Percentiles rank a stretch among this genome's conserved stretches.
phyloP scores from a whole-genome alignment of 1,284 basidiomycete species.

The Pseudozyma thailandica region DNA sequence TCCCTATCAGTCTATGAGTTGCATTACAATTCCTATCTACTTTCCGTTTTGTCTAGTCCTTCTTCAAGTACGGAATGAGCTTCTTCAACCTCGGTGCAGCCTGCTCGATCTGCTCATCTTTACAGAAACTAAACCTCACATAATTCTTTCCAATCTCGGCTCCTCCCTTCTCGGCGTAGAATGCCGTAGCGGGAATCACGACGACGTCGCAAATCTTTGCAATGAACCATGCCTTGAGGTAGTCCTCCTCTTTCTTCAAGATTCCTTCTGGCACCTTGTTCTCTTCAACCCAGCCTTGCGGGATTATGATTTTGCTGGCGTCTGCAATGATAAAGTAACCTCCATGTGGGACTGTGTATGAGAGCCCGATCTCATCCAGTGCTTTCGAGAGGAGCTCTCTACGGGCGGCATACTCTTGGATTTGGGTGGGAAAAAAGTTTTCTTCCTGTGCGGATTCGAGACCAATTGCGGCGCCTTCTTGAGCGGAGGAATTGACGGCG shows the following conservation, averaged over 20 bases:
- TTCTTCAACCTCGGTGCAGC: constrained; percentile 54
- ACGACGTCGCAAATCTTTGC: constrained; percentile 66
- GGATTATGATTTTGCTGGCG: constrained; percentile 81
- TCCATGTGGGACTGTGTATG: constrained; percentile 72
- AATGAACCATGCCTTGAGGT: constrained; percentile 74
- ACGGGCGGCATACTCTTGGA: constrained; percentile 82
- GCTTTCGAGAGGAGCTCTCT: constrained; percentile 78
- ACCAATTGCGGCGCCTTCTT: constrained; percentile 72
- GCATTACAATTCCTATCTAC: neutral
- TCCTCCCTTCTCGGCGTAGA: constrained; percentile 54
- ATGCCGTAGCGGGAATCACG: constrained; percentile 64
- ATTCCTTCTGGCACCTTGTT: constrained; percentile 80
- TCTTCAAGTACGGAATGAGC: constrained; percentile 35
- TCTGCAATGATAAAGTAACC: constrained; percentile 73
- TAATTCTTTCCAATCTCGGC: constrained; percentile 51
- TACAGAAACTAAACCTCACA: constrained; percentile 65
- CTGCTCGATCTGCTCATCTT: constrained; percentile 59
- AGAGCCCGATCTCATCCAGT: constrained; percentile 86
- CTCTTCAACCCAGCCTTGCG: constrained; percentile 85
- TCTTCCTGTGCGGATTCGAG: constrained; percentile 77
- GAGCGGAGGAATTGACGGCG: constrained; percentile 89
- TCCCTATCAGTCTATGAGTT: constrained; percentile 4
- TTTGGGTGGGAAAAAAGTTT: constrained; percentile 83
- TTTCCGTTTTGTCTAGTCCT: neutral
- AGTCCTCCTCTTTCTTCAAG: constrained; percentile 84